phyloP scores from a whole-genome alignment of 345 rosid genomes.

The Iberis pinnata region DNA sequence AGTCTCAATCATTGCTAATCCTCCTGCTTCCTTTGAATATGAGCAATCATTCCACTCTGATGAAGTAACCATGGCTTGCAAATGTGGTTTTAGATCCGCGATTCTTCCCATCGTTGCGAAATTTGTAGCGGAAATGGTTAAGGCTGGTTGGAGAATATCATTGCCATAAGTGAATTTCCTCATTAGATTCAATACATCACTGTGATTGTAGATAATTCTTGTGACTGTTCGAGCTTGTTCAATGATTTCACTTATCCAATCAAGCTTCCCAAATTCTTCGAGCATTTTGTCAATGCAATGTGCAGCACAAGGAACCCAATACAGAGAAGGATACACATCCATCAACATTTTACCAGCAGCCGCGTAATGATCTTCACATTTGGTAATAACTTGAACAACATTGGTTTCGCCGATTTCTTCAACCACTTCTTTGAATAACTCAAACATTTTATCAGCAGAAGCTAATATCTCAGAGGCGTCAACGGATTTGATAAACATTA shows the following conservation, averaged over 20 bases:
- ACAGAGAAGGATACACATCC: constrained; percentile 60
- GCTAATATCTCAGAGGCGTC: constrained; percentile 47
- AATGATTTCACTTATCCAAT: constrained; percentile 55
- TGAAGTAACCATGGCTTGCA: constrained; percentile 81
- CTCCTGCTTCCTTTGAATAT: constrained; percentile 64
- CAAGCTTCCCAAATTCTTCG: constrained; percentile 45
- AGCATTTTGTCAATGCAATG: constrained; percentile 68
- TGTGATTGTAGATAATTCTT: constrained; percentile 68
- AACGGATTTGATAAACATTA: constrained; percentile 54
- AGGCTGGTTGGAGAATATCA: constrained; percentile 63
- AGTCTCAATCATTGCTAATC: constrained; percentile 56
- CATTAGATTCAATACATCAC: constrained; percentile 61
- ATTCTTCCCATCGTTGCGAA: constrained; percentile 57
- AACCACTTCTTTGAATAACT: constrained; percentile 57
- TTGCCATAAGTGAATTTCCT: constrained; percentile 61
- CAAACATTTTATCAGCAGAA: constrained; percentile 51
- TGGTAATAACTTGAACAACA: constrained; percentile 83
- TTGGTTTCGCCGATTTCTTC: constrained; percentile 67
- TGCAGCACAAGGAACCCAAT: constrained; percentile 86
- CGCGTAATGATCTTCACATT: constrained; percentile 46
- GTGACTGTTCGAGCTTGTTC: constrained; percentile 78
- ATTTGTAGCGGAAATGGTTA: constrained; percentile 56
- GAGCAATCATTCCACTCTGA: constrained; percentile 76
- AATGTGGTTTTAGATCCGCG: constrained; percentile 47
- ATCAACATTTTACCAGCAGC: constrained; percentile 57